A percentile compares a stretch with the other conserved stretches of the same genome.
Evolutionary conservation across 208 protist genomes (phyloP).

Genomic region (Acanthamoeba royreba): DNA sequence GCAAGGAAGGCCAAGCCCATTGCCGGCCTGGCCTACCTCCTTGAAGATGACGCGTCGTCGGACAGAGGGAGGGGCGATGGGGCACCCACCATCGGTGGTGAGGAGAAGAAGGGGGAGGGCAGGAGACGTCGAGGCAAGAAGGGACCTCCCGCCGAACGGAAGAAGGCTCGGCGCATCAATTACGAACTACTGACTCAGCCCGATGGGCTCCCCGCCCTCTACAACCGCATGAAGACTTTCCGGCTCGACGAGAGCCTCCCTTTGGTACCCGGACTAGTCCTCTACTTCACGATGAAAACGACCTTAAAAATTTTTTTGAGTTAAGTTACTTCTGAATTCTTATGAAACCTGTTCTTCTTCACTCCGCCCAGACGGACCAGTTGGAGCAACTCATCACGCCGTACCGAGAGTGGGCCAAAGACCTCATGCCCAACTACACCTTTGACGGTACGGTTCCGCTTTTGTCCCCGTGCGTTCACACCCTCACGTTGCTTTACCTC

Average conservation of each 20-base stretch:
- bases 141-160: background rate
- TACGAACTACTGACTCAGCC: background rate
- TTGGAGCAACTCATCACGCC: background rate
- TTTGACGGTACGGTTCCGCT: background rate
- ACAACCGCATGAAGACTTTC: background rate
- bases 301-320: background rate
- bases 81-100: background rate
- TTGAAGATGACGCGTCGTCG: background rate
- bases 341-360: background rate
- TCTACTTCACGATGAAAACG: background rate
- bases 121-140: background rate
- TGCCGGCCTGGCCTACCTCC: background rate
- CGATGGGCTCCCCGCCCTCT: background rate
- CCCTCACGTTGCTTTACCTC: background rate
- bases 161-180: background rate
- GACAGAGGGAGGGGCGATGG: background rate
- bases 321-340: background rate
- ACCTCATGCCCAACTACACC: constrained; percentile 12
- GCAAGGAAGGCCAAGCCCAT: no score
- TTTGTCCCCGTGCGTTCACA: background rate
- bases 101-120: background rate
- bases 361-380: background rate
- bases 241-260: background rate
- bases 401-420: background rate
- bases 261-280: background rate